Percentiles rank a stretch among this genome's conserved stretches.
phyloP scores from a whole-genome alignment of 495 filamentous ascomycete genomes.

The Pseudoneurospora amorphoporcata region DNA sequence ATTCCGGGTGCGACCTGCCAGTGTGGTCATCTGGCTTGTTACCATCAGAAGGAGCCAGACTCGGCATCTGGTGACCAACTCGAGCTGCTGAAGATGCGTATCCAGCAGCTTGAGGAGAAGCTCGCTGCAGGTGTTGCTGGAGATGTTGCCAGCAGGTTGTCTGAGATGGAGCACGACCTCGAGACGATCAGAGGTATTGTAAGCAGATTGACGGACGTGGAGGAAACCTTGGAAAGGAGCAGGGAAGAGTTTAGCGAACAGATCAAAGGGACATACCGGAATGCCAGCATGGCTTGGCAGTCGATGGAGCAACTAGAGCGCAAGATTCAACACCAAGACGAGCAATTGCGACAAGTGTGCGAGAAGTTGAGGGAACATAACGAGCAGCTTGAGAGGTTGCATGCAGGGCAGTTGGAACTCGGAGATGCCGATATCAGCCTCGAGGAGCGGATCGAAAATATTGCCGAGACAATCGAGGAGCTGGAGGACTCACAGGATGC shows the following conservation, averaged over 20 bases:
- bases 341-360: slow-evolving; percentile 33
- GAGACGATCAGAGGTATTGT: slow-evolving; percentile 23
- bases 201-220: slow-evolving; percentile 35
- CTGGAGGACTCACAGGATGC: not conserved
- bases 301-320: slow-evolving; percentile 37
- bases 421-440: slow-evolving; percentile 40
- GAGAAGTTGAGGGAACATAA: slow-evolving; percentile 32
- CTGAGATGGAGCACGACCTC: slow-evolving; percentile 26
- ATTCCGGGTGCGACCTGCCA: slow-evolving; percentile 42
- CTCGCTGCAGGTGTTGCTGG: slow-evolving; percentile 21
- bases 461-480: slow-evolving; percentile 31
- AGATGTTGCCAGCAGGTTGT: not conserved
- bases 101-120: slow-evolving; percentile 38
- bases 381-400: slow-evolving; percentile 31
- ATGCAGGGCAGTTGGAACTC: slow-evolving; percentile 35
- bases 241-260: slow-evolving; percentile 37
- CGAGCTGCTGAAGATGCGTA: slow-evolving; percentile 35
- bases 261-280: slow-evolving; percentile 39
- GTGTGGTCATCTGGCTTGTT: slow-evolving; percentile 47
- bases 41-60: slow-evolving; percentile 36
- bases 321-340: slow-evolving; percentile 30
- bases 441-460: slow-evolving; percentile 41
- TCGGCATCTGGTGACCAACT: slow-evolving; percentile 24
- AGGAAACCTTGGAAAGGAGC: slow-evolving; percentile 42
- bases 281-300: slow-evolving; percentile 40